A percentile compares a stretch with the other conserved stretches of the same genome.
These are phyloP conservation scores for Neocallimastix lanati DNA, from an alignment of 192 early-diverging fungal species.

Conservation along the genomic window DNA sequence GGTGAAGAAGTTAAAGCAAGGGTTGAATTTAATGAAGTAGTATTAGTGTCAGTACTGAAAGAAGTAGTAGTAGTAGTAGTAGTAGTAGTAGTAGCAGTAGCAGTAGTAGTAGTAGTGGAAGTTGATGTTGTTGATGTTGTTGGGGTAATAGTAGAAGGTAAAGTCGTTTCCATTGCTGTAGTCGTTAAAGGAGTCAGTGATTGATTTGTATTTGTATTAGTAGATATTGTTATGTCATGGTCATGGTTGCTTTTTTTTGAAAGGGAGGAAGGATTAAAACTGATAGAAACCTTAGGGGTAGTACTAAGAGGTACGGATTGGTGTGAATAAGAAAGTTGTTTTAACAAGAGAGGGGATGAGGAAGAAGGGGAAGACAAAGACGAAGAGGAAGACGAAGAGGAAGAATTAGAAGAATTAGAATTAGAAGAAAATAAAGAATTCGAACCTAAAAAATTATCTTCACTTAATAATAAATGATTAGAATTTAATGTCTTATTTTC, in stretches of 20 bases:
- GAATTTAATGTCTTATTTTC: background rate
- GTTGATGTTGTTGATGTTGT: constrained; percentile 5
- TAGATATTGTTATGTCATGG: too few species aligned
- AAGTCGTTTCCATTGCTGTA: too few species aligned
- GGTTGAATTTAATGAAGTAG: too few species aligned
- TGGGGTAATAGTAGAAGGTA: constrained; percentile 5
- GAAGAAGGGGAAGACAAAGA: constrained; percentile 20
- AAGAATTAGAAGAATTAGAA: too few species aligned
- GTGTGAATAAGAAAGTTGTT: background rate
- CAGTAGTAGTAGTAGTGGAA: constrained; percentile 1
- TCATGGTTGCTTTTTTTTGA: too few species aligned
- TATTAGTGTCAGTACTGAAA: too few species aligned
- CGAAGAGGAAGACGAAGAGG: too few species aligned
- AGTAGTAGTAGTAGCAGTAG: constrained; percentile 3
- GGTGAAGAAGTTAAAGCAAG: too few species aligned
- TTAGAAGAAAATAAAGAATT: constrained; percentile 47
- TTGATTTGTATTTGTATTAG: too few species aligned
- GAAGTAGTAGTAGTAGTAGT: background rate
- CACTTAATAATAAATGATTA: background rate
- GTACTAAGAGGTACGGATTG: background rate
- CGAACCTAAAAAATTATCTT: constrained; percentile 2
- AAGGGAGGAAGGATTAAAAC: too few species aligned
- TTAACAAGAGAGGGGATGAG: background rate
- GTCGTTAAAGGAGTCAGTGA: too few species aligned
- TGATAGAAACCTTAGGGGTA: too few species aligned